Percentiles rank a stretch among this genome's conserved stretches.
Evolutionary conservation across 2,329 filamentous ascomycete species (phyloP).

Genomic region (Phaeoacremonium minimum): DNA sequence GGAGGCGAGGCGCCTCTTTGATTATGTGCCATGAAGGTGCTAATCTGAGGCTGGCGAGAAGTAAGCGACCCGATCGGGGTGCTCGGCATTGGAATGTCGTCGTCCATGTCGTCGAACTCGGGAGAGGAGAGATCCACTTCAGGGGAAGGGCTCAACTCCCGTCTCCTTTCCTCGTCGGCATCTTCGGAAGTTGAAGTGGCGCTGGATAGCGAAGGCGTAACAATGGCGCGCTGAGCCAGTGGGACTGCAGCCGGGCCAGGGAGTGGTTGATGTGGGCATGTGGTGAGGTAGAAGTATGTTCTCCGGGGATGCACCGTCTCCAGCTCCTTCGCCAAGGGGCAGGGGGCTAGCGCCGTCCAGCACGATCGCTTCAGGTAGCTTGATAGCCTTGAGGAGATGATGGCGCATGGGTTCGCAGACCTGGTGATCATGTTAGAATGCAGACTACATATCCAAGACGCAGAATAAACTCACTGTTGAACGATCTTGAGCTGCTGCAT

Average conservation of each 20-base stretch:
- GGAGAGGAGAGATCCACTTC: slow-evolving; percentile 88
- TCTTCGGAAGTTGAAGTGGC: slow-evolving; percentile 67
- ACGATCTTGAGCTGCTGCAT: slow-evolving; percentile 75
- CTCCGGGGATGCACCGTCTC: slow-evolving; percentile 89
- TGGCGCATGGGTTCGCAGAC: slow-evolving; percentile 90
- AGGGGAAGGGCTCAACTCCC: slow-evolving; percentile 81
- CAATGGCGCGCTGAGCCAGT: slow-evolving; percentile 52
- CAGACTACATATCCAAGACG: slow-evolving; percentile 5
- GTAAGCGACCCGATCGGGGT: slow-evolving; percentile 64
- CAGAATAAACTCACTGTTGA: slow-evolving; percentile 69
- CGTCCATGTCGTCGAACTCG: slow-evolving; percentile 73
- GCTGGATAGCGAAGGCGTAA: slow-evolving; percentile 81
- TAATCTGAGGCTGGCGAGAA: slow-evolving; percentile 28
- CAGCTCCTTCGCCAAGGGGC: slow-evolving; percentile 88
- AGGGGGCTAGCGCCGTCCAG: slow-evolving; percentile 74
- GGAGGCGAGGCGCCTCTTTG: slow-evolving; percentile 79
- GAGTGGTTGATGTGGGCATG: slow-evolving; percentile 76
- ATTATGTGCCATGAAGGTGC: slow-evolving; percentile 46
- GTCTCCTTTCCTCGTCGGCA: slow-evolving; percentile 58
- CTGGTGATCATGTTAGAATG: slow-evolving; percentile 44
- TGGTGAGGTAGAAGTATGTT: slow-evolving; percentile 94
- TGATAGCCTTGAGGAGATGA: slow-evolving; percentile 88
- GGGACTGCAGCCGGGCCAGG: slow-evolving; percentile 58
- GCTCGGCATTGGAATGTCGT: slow-evolving; percentile 53
- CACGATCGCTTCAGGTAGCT: slow-evolving; percentile 83